phyloP scores from a whole-genome alignment of 805 yeast genomes.

The Pichia membranifaciens region DNA sequence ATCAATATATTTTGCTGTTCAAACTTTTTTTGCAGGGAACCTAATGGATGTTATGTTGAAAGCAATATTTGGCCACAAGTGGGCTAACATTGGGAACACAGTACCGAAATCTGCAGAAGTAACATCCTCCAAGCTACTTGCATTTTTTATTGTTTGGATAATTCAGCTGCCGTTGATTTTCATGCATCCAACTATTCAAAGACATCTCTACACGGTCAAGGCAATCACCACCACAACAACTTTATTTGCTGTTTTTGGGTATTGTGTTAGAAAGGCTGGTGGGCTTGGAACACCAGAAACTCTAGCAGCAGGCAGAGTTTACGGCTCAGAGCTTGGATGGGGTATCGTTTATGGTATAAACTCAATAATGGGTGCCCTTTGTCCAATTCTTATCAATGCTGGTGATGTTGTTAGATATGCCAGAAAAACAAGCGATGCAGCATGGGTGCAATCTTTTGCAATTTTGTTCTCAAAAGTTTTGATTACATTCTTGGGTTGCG shows the following conservation, averaged over 20 bases:
- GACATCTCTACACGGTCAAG: constrained; percentile 17
- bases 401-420: constrained; percentile 25
- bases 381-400: constrained; percentile 25
- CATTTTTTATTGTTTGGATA: constrained; percentile 39
- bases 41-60: constrained; percentile 34
- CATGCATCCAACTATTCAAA: constrained; percentile 38
- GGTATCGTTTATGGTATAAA: constrained; percentile 13
- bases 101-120: constrained; percentile 33
- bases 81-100: constrained; percentile 31
- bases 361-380: constrained; percentile 21
- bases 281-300: constrained; percentile 22
- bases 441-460: constrained; percentile 31
- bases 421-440: constrained; percentile 12
- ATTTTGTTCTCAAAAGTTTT: constrained; percentile 30
- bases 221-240: constrained; percentile 23
- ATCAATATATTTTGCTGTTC: constrained; percentile 42
- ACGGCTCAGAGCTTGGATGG: constrained; percentile 15
- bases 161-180: constrained; percentile 36
- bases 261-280: constrained; percentile 24
- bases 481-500: constrained; percentile 34
- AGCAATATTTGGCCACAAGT: constrained; percentile 27
- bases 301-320: constrained; percentile 13
- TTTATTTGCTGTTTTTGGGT: constrained; percentile 23
- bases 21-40: constrained; percentile 42
- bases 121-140: constrained; percentile 37